A percentile compares a stretch with the other conserved stretches of the same genome.
Evolutionary conservation across 768 basidiomycete species (phyloP).

Genomic region (Lentinula raphanica): DNA sequence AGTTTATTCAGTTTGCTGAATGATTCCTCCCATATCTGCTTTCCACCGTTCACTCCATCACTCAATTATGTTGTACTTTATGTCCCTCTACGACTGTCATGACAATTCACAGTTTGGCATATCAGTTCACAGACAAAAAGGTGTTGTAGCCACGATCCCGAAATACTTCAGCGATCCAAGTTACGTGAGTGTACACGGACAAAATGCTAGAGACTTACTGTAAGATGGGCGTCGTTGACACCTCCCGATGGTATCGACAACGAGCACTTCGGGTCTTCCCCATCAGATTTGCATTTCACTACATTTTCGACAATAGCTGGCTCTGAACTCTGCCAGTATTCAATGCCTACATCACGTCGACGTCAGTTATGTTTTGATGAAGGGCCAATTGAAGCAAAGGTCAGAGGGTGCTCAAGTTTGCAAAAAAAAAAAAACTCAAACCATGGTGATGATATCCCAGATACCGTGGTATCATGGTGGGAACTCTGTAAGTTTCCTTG

Average conservation of each 20-base stretch:
- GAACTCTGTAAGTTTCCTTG: constrained; percentile 30
- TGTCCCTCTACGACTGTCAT: neutral
- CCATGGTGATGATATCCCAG: constrained; percentile 54
- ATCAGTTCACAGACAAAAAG: constrained; percentile 6
- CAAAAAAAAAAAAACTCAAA: constrained; percentile 16
- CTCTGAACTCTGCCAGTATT: constrained; percentile 44
- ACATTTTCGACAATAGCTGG: constrained; percentile 38
- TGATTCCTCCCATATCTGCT: neutral
- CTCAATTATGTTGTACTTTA: neutral
- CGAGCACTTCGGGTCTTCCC: constrained; percentile 47
- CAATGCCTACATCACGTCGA: constrained; percentile 29
- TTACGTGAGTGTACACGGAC: neutral
- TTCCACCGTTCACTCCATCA: neutral
- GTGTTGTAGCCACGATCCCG: constrained; percentile 6
- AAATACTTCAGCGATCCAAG: constrained; percentile 7
- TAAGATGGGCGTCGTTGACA: constrained; percentile 41
- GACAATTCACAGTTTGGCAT: neutral
- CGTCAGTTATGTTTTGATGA: neutral
- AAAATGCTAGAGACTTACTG: constrained; percentile 22
- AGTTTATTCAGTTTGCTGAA: too few relatives aligned
- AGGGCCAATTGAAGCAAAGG: too few relatives aligned
- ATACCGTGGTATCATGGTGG: constrained; percentile 42
- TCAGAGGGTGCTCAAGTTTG: neutral
- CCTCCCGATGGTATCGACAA: constrained; percentile 42
- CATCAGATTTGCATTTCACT: constrained; percentile 35